Conservation (phyloP, 345 rosid genomes). For the Sapria himalayana region DNA sequence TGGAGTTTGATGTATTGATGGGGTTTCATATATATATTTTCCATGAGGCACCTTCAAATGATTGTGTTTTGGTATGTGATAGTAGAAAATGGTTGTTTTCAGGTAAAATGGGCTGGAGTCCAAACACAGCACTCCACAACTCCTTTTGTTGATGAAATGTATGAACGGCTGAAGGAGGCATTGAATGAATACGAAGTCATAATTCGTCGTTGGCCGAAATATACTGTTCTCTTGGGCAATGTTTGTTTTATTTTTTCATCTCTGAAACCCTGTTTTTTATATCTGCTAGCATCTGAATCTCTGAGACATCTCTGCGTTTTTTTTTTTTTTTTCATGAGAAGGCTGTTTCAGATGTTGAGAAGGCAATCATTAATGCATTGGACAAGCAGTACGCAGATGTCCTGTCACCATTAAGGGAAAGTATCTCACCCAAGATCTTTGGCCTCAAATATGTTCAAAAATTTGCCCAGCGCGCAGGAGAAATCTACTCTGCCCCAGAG, state of each 20-base stretch:
- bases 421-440: slow-evolving; percentile 67
- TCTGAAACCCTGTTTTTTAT: too few species aligned
- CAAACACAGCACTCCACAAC: slow-evolving; percentile 87
- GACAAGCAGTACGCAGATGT: slow-evolving; percentile 94
- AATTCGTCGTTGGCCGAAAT: slow-evolving; percentile 93
- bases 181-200: slow-evolving; percentile 64
- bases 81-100: slow-evolving; percentile 21
- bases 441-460: slow-evolving; percentile 86
- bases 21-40: too few species aligned
- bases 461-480: slow-evolving; percentile 58
- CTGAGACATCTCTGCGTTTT: slow-evolving; percentile 2
- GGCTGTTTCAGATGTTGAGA: slow-evolving; percentile 96
- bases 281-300: not conserved
- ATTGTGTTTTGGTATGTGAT: too few species aligned
- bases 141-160: slow-evolving; percentile 89
- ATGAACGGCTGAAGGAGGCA: slow-evolving; percentile 61
- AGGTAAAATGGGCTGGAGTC: slow-evolving; percentile 96
- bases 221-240: slow-evolving; percentile 71
- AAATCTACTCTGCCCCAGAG: slow-evolving; percentile 58
- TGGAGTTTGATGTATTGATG: too few species aligned
- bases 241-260: slow-evolving; percentile 21
- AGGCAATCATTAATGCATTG: slow-evolving; percentile 75
- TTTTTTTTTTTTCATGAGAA: slow-evolving; percentile 8
- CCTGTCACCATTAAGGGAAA: slow-evolving; percentile 73
- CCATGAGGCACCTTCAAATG: too few species aligned